Base-by-base conservation (phyloP, 2,329 filamentous ascomycete species). In the Grosmannia serpens region DNA sequence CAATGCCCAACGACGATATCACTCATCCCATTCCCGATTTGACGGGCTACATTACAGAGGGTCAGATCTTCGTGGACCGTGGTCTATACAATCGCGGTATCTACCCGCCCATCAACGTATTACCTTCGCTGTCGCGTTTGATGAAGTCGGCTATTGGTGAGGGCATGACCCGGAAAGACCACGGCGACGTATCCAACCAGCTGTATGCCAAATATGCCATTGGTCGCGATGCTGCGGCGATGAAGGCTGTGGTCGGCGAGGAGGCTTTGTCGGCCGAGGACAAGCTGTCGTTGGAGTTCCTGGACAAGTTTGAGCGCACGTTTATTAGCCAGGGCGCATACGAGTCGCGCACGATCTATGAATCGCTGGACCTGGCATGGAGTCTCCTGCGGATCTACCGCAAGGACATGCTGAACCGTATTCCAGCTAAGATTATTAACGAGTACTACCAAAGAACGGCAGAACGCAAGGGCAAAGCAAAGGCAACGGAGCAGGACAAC, bases 91-190 rank as follows among this genome's bases (percentile, higher is more conserved):
- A 99, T 82, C 94, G 94, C 79, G 92, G 91, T 76, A 86, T 99
- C 76, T 96, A 96, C 80, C 94, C 94, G 57, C 94, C 94, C 24
- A 99, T 99, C 80, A 99, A 99, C 78, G 94, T 99, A 64, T 79
- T 99, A 62, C 94, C 94, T 27, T 99, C 94, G 53, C 87, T 99
- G 46, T 99, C 94, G 27, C 94, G 94, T 84, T 87, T 99, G 71
- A 99, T 99, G 94, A 99, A 99, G 77, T 99, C 94, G 69, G 94
- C 94, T 73, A 99, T 99, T 69, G 94, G 94, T 67, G 91, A 97
- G 77, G 90, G 90, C 64, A 92, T 91, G 81, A 99, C 94, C 29
- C 88, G 94, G 68, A 91, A 89, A 75, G 95, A 99, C 69, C 94
- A 99, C 75, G 89, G 90, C 66, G 94, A 99, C 76, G 94, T 99